These are phyloP conservation scores for Verbena officinalis DNA, from an alignment of 257 asterid species.

Conservation along the genomic window DNA sequence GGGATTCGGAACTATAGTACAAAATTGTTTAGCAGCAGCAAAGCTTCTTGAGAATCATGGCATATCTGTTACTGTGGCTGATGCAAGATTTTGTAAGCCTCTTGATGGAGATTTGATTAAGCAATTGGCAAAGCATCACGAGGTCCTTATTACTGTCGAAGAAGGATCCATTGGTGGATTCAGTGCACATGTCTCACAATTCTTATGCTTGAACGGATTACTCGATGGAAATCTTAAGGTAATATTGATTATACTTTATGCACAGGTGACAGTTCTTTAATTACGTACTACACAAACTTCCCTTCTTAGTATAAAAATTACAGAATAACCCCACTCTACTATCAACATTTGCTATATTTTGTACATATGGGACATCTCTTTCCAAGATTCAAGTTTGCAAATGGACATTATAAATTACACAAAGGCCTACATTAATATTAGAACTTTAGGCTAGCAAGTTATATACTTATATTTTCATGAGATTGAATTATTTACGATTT, in stretches of 20 bases:
- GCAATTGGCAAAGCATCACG: constrained; percentile 41
- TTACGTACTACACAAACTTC: too few species aligned
- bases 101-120: constrained; percentile 38
- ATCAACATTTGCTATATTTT: too few species aligned
- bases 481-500: too few species aligned
- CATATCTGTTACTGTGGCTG: constrained; percentile 33
- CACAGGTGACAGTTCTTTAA: too few species aligned
- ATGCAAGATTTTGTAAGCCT: constrained; percentile 48
- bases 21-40: constrained; percentile 34
- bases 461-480: too few species aligned
- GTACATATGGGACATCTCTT: too few species aligned
- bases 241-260: not conserved
- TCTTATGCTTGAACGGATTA: constrained; percentile 45
- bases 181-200: constrained; percentile 59
- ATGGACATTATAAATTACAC: too few species aligned
- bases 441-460: too few species aligned
- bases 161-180: constrained; percentile 61
- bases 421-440: too few species aligned
- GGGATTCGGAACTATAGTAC: constrained; percentile 38
- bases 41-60: constrained; percentile 27
- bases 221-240: constrained; percentile 56
- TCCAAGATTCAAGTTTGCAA: too few species aligned
- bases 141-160: constrained; percentile 53
- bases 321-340: too few species aligned
- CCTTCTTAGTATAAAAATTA: too few species aligned